Evolutionary conservation across 2,329 filamentous ascomycete genomes (phyloP), one percentile per base, ranked within the genome.

Genomic region (Alternaria hordeiaustralica): DNA sequence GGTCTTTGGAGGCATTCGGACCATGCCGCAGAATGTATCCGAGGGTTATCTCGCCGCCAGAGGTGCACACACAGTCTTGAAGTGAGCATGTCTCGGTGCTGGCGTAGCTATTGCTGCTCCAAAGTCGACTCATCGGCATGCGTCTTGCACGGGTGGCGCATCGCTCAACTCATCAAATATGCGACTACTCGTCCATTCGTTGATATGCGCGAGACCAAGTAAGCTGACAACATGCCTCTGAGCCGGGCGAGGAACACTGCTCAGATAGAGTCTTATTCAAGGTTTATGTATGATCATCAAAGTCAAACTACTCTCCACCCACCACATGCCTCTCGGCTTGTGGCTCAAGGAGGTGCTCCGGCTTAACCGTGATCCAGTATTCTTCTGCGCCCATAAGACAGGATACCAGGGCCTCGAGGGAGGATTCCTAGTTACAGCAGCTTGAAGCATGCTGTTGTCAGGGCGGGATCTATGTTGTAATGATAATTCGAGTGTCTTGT

Each of bases 231-330:
- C 13, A 51, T 51, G 49, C 28, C 28, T 21, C 20, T 21, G 30
- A 36, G 49, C 30, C 28, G 33, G 28, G 20, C 28, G 20, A 53
- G 49, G 36, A 23, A 41, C 49, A n/a, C 30, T 21, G 28, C 20
- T 23, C 18, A 41, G 36, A 41, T 41, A 41, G 36, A 9, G 36
- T 41, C n/a, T 41, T 25, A 53, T 7, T 15, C 25, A 51, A 25
- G 26, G 41, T 63, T 66, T 68, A 87, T 95, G 92, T 96, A 82
- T 85, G 92, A 90, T 87, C 92, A 90, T 88, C 92, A 92, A 93
- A 97, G 93, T 97, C 94, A 97, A 97, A 88, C 93, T 85, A 87
- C 90, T 88, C 60, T 90, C 93, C 92, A 97, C 89, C 90, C 92
- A 91, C 89, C 89, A 85, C 82, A 80, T 80, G 85, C 88, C 92